A percentile compares a stretch with the other conserved stretches of the same genome.
These are phyloP conservation scores for Tricladium varicosporioides DNA, from an alignment of 2,329 filamentous ascomycete genomes.

Conservation along the genomic window DNA sequence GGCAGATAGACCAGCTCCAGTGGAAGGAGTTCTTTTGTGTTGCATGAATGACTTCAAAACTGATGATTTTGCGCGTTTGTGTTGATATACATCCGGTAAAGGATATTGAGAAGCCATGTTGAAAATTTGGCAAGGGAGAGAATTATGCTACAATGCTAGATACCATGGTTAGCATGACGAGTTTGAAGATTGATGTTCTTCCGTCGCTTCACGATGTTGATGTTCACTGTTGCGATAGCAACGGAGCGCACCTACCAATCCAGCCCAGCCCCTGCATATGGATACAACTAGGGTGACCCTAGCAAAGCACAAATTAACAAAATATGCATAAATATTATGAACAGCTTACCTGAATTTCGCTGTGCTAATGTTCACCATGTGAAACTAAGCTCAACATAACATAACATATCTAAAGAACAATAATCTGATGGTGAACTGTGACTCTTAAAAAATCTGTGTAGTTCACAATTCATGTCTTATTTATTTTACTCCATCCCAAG, in stretches of 20 bases:
- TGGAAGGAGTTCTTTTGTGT: constrained; percentile 31
- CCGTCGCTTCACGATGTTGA: neutral
- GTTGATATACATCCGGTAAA: constrained; percentile 24
- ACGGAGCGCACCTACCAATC: neutral
- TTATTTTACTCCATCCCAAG: neutral
- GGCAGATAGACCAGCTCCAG: constrained; percentile 25
- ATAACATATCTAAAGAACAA: no score
- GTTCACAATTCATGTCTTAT: neutral
- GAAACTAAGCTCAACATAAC: no score
- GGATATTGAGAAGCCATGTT: constrained; percentile 32
- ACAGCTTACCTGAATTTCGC: no score
- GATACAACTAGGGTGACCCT: no score
- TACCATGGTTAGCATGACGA: constrained; percentile 19
- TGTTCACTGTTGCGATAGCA: constrained; percentile 7
- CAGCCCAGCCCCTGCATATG: no score
- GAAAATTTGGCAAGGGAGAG: constrained; percentile 16
- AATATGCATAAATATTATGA: no score
- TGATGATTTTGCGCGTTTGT: constrained; percentile 34
- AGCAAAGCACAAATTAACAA: no score
- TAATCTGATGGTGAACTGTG: no score
- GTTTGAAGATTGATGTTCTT: constrained; percentile 15
- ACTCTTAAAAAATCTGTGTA: neutral
- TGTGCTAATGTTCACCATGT: no score
- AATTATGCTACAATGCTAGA: constrained; percentile 20
- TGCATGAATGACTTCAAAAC: constrained; percentile 34